A percentile compares a stretch with the other conserved stretches of the same genome.
These are phyloP conservation scores for Inga laurina DNA, from an alignment of 306 rosid species.

Conservation along the genomic window DNA sequence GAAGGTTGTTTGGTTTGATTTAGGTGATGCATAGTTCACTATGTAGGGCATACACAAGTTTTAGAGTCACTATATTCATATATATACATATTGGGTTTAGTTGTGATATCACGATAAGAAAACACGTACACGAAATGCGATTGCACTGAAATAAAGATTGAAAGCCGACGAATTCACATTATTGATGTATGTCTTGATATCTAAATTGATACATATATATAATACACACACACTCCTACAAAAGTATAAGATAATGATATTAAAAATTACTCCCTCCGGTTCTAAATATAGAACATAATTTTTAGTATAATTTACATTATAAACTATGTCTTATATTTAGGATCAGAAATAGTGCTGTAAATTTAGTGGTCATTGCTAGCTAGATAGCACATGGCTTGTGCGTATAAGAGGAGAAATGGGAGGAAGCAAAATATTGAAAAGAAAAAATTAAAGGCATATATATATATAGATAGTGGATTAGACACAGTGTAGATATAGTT, in stretches of 20 bases:
- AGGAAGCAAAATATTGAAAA: background rate
- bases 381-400: too few relatives aligned
- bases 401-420: background rate
- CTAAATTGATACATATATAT: background rate
- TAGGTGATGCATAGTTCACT: conserved; percentile 23
- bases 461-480: conserved; percentile 32
- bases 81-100: background rate
- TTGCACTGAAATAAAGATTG: background rate
- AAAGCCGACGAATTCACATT: background rate
- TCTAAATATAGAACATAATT: too few relatives aligned
- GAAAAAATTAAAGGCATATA: background rate
- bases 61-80: background rate
- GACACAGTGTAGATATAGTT: background rate
- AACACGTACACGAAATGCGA: background rate
- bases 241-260: too few relatives aligned
- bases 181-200: background rate
- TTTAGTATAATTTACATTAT: too few relatives aligned
- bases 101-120: background rate
- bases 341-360: too few relatives aligned
- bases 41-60: conserved; percentile 17
- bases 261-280: too few relatives aligned
- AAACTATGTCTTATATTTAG: too few relatives aligned
- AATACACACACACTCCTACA: background rate
- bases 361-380: too few relatives aligned
- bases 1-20: conserved; percentile 34